phyloP scores from a whole-genome alignment of 257 asterid genomes.

The Handroanthus guayacan region DNA sequence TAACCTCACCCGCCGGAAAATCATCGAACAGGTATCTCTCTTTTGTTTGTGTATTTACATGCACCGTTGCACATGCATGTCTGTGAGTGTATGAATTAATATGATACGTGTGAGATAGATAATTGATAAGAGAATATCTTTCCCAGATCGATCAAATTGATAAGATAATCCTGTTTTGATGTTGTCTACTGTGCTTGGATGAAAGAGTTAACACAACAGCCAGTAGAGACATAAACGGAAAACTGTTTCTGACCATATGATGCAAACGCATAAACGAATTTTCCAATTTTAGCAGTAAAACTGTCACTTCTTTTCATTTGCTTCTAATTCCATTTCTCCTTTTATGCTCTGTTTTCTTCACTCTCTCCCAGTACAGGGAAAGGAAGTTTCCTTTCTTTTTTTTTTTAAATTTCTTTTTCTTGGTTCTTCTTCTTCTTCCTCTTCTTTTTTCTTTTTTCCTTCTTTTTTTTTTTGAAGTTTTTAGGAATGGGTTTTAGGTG shows the following conservation, averaged over 20 bases:
- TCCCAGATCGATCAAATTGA: background rate
- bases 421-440: background rate
- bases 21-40: constrained; percentile 70
- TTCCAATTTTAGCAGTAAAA: constrained; percentile 10
- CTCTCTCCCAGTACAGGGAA: background rate
- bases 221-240: background rate
- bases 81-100: constrained; percentile 11
- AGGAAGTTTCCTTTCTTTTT: background rate
- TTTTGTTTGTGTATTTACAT: background rate
- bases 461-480: no score
- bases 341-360: constrained; percentile 19
- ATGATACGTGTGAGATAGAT: constrained; percentile 21
- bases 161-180: background rate
- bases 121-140: background rate
- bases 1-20: constrained; percentile 63
- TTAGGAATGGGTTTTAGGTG: no score
- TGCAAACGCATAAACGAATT: background rate
- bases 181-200: background rate
- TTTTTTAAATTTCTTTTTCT: no score
- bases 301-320: background rate
- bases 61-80: constrained; percentile 27
- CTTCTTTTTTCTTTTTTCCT: no score
- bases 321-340: background rate
- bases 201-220: background rate
- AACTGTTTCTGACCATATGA: background rate